These are phyloP conservation scores for Aspergillus haitiensis DNA, from an alignment of 495 filamentous ascomycete species.

Conservation along the genomic window DNA sequence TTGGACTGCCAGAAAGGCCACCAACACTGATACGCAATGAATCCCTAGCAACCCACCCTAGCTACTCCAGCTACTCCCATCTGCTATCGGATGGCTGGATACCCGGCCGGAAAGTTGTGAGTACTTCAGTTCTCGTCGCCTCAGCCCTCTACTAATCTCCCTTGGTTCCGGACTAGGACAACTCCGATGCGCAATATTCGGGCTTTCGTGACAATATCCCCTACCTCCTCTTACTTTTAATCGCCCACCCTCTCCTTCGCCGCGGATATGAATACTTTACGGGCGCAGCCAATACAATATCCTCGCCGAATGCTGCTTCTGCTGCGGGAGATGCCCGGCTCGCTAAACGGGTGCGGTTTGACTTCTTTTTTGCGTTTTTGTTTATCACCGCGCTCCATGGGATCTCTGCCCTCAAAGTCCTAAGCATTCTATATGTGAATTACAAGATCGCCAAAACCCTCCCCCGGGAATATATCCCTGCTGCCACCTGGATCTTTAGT, in stretches of 20 bases:
- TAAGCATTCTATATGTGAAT: conserved; percentile 77
- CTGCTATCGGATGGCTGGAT: conserved; percentile 86
- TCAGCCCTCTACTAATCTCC: not conserved
- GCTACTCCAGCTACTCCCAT: conserved; percentile 70
- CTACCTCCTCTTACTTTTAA: conserved; percentile 67
- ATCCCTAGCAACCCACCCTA: conserved; percentile 70
- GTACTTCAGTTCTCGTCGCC: conserved; percentile 24
- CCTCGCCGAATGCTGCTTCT: conserved; percentile 25
- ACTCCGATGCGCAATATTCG: conserved; percentile 87
- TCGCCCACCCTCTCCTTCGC: conserved; percentile 76
- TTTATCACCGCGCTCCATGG: conserved; percentile 83
- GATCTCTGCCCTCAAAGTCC: conserved; percentile 77
- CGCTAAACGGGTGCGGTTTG: conserved; percentile 77
- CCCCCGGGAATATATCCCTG: conserved; percentile 65
- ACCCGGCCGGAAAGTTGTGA: conserved; percentile 84
- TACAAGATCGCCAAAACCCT: conserved; percentile 71
- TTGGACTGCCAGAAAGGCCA: not conserved
- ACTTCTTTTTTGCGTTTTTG: conserved; percentile 76
- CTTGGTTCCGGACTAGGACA: conserved; percentile 57
- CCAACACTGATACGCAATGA: conserved; percentile 19
- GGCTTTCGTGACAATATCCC: conserved; percentile 85
- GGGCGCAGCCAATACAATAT: conserved; percentile 10
- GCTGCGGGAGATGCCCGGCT: conserved; percentile 63
- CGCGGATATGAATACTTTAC: conserved; percentile 59
- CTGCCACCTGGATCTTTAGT: conserved; percentile 92